Conservation (phyloP, 257 asterid species). For the Pogostemon cablin region DNA sequence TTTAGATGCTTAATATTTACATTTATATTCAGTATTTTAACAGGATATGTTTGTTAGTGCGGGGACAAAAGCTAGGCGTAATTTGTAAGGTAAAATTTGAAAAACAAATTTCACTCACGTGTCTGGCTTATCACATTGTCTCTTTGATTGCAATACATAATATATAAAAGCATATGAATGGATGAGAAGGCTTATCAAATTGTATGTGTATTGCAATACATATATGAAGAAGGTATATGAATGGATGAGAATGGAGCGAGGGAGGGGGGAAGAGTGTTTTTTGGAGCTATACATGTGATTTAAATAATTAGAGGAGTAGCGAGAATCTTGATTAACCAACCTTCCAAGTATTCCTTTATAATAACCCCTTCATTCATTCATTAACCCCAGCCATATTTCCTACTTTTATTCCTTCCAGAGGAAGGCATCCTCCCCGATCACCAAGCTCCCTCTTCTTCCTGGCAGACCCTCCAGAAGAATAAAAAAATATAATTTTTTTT, state of each 20-base stretch:
- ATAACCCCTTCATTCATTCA: neutral
- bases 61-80: no score
- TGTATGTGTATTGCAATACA: no score
- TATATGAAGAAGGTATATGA: neutral
- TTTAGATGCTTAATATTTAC: neutral
- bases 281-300: neutral
- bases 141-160: no score
- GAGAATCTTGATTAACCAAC: constrained; percentile 14
- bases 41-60: no score
- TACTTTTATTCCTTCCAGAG: constrained; percentile 19
- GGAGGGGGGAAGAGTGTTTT: neutral
- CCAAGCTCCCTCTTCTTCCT: constrained; percentile 33
- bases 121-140: no score
- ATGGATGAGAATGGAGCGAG: neutral
- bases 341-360: neutral
- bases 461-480: constrained; percentile 3
- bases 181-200: no score
- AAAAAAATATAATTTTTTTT: neutral
- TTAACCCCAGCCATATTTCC: neutral
- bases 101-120: no score
- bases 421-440: constrained; percentile 12
- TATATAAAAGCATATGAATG: no score
- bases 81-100: no score
- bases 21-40: no score
- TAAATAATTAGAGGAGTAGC: neutral